These are phyloP conservation scores for Gaeumannomyces tritici DNA, from an alignment of 2,329 filamentous ascomycete genomes.

Conservation along the genomic window DNA sequence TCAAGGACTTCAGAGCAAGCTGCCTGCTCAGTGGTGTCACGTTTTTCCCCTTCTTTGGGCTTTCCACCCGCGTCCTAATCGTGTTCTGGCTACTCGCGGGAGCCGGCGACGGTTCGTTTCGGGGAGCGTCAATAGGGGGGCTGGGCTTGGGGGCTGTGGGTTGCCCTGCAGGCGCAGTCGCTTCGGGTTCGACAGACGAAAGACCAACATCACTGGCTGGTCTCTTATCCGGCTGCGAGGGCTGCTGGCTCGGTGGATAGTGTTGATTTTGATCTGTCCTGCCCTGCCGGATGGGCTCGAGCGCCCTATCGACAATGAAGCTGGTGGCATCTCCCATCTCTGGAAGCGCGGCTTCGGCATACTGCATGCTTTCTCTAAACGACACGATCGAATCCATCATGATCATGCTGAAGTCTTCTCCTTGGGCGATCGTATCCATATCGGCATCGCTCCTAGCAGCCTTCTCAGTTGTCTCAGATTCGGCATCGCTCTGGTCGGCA, in stretches of 20 bases:
- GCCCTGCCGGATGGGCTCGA: slow-evolving; percentile 38
- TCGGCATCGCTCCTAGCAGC: slow-evolving; percentile 13
- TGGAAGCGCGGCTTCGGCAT: slow-evolving; percentile 23
- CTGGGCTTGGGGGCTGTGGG: neutral
- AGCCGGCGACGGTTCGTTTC: neutral
- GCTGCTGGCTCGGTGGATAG: neutral
- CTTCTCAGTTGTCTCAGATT: slow-evolving; percentile 9
- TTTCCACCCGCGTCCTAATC: neutral
- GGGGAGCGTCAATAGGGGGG: neutral
- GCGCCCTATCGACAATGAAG: slow-evolving; percentile 43
- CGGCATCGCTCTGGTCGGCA: slow-evolving; percentile 13
- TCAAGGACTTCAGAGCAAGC: slow-evolving; percentile 14
- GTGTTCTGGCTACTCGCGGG: neutral
- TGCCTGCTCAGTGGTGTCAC: slow-evolving; percentile 13
- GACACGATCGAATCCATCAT: slow-evolving; percentile 28
- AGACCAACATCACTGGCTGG: neutral
- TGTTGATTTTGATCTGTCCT: slow-evolving; percentile 4
- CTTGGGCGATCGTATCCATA: slow-evolving; percentile 16
- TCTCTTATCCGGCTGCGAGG: neutral
- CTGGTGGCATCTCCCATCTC: slow-evolving; percentile 48
- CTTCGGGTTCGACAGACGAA: neutral
- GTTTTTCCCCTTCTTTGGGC: slow-evolving; percentile 1
- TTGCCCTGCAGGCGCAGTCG: neutral
- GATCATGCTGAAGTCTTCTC: slow-evolving; percentile 18
- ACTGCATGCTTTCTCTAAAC: slow-evolving; percentile 30